Evolutionary conservation across 495 filamentous ascomycete species (phyloP).

Genomic region (Penicillium nucicola): DNA sequence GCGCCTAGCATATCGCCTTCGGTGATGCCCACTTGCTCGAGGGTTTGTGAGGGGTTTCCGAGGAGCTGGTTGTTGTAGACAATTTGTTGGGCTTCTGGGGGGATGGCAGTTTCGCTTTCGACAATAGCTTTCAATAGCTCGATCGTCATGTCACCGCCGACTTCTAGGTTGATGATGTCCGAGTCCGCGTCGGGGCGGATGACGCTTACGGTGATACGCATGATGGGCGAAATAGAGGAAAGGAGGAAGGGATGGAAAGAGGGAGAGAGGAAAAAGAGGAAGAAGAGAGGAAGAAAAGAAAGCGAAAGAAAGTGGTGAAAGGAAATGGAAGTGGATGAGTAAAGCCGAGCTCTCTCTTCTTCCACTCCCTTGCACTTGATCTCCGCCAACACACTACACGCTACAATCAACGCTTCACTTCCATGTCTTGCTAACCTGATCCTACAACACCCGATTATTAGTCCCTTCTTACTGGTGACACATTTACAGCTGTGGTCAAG

Average conservation of each 20-base stretch:
- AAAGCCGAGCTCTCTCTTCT: constrained; percentile 3
- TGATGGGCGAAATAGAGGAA: neutral
- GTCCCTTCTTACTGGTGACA: too few relatives aligned
- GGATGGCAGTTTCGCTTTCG: constrained; percentile 57
- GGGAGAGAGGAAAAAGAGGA: neutral
- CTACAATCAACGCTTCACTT: too few relatives aligned
- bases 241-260: neutral
- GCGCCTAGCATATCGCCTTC: constrained; percentile 93
- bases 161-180: constrained; percentile 80
- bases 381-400: neutral
- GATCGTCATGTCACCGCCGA: constrained; percentile 79
- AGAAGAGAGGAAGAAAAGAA: neutral
- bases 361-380: constrained; percentile 4
- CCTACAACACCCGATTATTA: too few relatives aligned
- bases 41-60: constrained; percentile 68
- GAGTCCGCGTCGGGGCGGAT: constrained; percentile 69
- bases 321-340: constrained; percentile 5
- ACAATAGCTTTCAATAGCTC: constrained; percentile 84
- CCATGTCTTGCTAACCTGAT: too few relatives aligned
- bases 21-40: constrained; percentile 75
- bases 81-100: constrained; percentile 51
- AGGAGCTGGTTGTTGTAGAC: constrained; percentile 89
- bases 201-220: constrained; percentile 83
- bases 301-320: constrained; percentile 6
- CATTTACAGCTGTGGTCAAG: too few relatives aligned